phyloP scores from a whole-genome alignment of 2,329 filamentous ascomycete species.

The Seiridium unicorne region DNA sequence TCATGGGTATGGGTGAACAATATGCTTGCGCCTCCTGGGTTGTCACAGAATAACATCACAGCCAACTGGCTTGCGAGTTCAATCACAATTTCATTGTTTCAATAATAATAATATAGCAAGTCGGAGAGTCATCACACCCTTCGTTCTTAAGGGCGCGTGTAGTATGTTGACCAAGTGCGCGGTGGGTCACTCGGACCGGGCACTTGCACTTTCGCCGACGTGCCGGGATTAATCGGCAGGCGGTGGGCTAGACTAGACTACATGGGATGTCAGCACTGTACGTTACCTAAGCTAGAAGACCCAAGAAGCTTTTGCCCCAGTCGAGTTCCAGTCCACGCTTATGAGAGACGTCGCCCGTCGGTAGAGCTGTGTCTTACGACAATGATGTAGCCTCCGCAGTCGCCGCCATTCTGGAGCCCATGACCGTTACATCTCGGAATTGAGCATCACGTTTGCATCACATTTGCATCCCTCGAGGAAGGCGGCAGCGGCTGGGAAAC shows the following conservation, averaged over 20 bases:
- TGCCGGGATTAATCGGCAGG: not conserved
- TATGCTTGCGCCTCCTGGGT: no score
- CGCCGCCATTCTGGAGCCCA: not conserved
- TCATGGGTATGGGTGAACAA: no score
- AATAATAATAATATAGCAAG: no score
- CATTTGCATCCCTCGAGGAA: not conserved
- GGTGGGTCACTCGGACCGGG: not conserved
- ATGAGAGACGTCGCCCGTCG: not conserved
- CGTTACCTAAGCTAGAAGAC: not conserved
- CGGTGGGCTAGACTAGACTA: not conserved
- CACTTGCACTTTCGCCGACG: slow-evolving; percentile 1
- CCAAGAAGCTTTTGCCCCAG: not conserved
- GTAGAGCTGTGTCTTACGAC: not conserved
- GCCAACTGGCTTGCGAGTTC: no score
- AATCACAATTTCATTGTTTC: no score
- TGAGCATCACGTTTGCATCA: not conserved
- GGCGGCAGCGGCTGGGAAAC: no score
- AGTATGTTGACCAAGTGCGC: no score
- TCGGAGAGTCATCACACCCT: no score
- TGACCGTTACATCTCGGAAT: not conserved
- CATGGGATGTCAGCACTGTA: not conserved
- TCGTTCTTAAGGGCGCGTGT: no score
- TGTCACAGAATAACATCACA: no score
- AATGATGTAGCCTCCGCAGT: not conserved
- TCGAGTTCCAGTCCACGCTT: not conserved